phyloP scores from a whole-genome alignment of 805 yeast species.

The Grigorovia yakushimaensis region DNA sequence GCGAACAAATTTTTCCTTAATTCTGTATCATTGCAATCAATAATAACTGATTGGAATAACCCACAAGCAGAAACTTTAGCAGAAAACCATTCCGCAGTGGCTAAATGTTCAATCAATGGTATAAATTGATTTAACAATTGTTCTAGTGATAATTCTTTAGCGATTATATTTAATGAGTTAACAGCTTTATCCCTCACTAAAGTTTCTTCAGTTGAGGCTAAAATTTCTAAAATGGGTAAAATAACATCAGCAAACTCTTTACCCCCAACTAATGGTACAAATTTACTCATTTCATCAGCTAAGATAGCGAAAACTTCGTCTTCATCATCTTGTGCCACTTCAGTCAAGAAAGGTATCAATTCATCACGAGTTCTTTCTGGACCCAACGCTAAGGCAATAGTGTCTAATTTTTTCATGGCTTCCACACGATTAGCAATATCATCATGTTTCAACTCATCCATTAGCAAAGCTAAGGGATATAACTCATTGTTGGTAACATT shows the following conservation, averaged over 20 bases:
- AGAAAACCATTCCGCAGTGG: slow-evolving; percentile 91
- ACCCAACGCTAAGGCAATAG: slow-evolving; percentile 91
- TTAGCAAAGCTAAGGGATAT: slow-evolving; percentile 87
- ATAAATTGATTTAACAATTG: slow-evolving; percentile 61
- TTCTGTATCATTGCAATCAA: slow-evolving; percentile 42
- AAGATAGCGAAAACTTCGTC: slow-evolving; percentile 94
- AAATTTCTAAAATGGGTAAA: slow-evolving; percentile 61
- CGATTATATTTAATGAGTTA: slow-evolving; percentile 65
- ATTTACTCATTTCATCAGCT: slow-evolving; percentile 82
- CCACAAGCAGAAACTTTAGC: slow-evolving; percentile 88
- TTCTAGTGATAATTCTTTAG: slow-evolving; percentile 48
- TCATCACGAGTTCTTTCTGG: slow-evolving; percentile 87
- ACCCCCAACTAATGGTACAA: slow-evolving; percentile 88
- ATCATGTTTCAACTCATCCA: slow-evolving; percentile 96
- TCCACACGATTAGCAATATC: slow-evolving; percentile 88
- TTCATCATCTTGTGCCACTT: slow-evolving; percentile 89
- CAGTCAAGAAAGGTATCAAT: slow-evolving; percentile 77
- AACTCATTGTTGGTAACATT: slow-evolving; percentile 35
- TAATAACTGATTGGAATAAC: slow-evolving; percentile 60
- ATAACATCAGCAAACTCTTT: slow-evolving; percentile 47
- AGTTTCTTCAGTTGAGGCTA: slow-evolving; percentile 93
- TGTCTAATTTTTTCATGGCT: slow-evolving; percentile 89
- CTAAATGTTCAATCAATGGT: slow-evolving; percentile 66
- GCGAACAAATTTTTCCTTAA: slow-evolving; percentile 54
- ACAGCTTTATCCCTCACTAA: slow-evolving; percentile 92